A percentile compares a stretch with the other conserved stretches of the same genome.
phyloP scores from a whole-genome alignment of 2,329 filamentous ascomycete genomes.

The Neonectria ditissima region DNA sequence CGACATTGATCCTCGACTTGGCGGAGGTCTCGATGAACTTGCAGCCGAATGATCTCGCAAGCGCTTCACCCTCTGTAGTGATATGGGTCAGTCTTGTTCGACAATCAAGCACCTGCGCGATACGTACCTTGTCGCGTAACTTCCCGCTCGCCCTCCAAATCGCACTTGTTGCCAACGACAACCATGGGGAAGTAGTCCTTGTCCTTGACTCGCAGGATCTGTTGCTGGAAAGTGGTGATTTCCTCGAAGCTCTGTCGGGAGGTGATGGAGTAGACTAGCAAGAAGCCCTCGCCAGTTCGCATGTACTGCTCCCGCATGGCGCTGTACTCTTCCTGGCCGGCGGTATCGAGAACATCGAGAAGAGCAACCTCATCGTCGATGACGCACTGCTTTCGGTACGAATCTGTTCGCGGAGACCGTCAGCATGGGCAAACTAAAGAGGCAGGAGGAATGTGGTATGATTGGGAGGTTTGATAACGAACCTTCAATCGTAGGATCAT shows the following conservation, averaged over 20 bases:
- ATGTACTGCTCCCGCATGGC: conserved; percentile 99
- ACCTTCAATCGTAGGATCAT: conserved; percentile 99
- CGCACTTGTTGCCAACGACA: conserved; percentile 98
- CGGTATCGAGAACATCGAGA: conserved; percentile 97
- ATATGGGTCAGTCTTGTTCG: conserved; percentile 31
- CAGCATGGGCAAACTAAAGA: background rate
- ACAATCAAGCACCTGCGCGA: background rate
- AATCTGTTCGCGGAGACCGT: conserved; percentile 71
- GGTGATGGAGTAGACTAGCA: conserved; percentile 98
- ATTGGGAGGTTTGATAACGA: conserved; percentile 47
- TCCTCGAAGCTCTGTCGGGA: conserved; percentile 98
- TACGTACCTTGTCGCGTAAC: conserved; percentile 90
- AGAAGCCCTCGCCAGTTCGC: conserved; percentile 97
- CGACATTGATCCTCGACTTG: conserved; percentile 97
- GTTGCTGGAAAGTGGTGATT: conserved; percentile 98
- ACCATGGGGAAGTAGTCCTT: conserved; percentile 99
- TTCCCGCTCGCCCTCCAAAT: conserved; percentile 92
- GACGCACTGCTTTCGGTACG: conserved; percentile 99
- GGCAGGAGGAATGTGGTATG: background rate
- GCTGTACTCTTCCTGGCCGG: conserved; percentile 98
- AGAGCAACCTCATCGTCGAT: conserved; percentile 98
- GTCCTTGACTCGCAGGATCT: conserved; percentile 98
- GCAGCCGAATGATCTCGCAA: conserved; percentile 91
- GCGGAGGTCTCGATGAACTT: conserved; percentile 99
- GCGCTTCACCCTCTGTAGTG: conserved; percentile 82